Evolutionary conservation across 2,329 filamentous ascomycete genomes (phyloP), one percentile per base, ranked within the genome.

Genomic region (Cordyceps tenuipes): DNA sequence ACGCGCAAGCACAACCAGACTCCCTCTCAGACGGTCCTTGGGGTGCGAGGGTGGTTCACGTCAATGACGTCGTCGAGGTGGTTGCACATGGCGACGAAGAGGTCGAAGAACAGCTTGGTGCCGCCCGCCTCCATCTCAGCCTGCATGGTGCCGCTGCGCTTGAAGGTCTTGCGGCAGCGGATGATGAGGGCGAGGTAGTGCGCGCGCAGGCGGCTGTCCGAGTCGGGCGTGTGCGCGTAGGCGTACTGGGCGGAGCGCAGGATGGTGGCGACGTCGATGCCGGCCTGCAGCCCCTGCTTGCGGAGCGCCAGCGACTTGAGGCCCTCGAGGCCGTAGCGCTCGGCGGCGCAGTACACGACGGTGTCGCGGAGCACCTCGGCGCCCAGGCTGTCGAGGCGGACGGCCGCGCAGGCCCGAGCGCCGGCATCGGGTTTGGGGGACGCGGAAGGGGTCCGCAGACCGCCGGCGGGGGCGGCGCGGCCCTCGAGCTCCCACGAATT

Each of bases 31-130:
- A 84, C 78, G 55, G 80, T 82, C 76, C 76, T 80, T 62, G 82
- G 81, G 63, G 80, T 80, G 64, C 79, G 77, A 72, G 81, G 83
- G 74, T 86, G 88, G 83, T 84, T 88, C 76, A 90, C 86, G 73
- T 94, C 91, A 77, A 90, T 88, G 77, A 97, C 86, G 76, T 97
- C 92, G 83, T 97, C 92, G 71, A 97, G 88, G 80, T 96, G 92
- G 79, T 96, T 97, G 82, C 91, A 96, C 88, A 97, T 90, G 70
- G 92, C 92, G 73, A 97, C 92, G 76, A 97, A 97, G 76, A 97
- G 81, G 82, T 97, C 92, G 79, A 97, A 97, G 83, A 94, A 97
- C 78, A 97, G 82, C 82, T 92, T 92, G 77, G 85, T 82, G 70
- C 79, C 91, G 74, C 92, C 91, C 76, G 86, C 86, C 81, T 96